phyloP scores from a whole-genome alignment of 108 stramenopile species.

The Aurantiochytrium sp. region DNA sequence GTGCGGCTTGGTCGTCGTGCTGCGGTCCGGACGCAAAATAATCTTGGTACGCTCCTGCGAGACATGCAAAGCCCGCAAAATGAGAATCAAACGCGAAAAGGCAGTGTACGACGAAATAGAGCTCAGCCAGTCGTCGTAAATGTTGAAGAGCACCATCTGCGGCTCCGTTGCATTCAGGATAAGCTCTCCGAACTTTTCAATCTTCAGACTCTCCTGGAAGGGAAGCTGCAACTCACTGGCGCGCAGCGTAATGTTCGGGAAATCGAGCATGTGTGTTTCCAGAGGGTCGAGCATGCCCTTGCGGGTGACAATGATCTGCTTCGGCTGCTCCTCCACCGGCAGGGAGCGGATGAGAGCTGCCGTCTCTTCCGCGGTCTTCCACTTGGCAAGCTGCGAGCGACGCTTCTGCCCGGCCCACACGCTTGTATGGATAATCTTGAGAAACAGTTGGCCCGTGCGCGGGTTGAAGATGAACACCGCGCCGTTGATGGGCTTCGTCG shows the following conservation, averaged over 20 bases:
- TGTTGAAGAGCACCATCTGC: slow-evolving; percentile 98
- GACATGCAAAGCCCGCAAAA: slow-evolving; percentile 92
- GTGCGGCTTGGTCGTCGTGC: slow-evolving; percentile 93
- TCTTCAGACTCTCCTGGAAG: slow-evolving; percentile 94
- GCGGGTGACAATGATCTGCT: slow-evolving; percentile 97
- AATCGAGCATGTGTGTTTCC: slow-evolving; percentile 95
- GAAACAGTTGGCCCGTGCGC: slow-evolving; percentile 89
- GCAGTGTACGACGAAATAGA: slow-evolving; percentile 96
- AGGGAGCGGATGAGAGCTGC: slow-evolving; percentile 93
- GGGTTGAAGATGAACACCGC: slow-evolving; percentile 99
- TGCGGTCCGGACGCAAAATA: slow-evolving; percentile 92
- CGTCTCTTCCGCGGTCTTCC: slow-evolving; percentile 99
- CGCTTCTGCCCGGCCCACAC: slow-evolving; percentile 99
- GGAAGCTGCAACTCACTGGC: slow-evolving; percentile 95
- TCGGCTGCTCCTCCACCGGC: slow-evolving; percentile 97
- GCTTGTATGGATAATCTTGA: slow-evolving; percentile 97
- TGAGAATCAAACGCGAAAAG: slow-evolving; percentile 93
- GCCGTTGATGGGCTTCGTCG: slow-evolving; percentile 98
- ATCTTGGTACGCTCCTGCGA: slow-evolving; percentile 88
- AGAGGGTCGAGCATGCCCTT: slow-evolving; percentile 98
- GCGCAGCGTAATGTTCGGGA: slow-evolving; percentile 94
- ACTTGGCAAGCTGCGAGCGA: slow-evolving; percentile 94
- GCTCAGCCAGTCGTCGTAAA: slow-evolving; percentile 98
- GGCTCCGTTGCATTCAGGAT: slow-evolving; percentile 96
- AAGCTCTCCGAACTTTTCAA: slow-evolving; percentile 96